Conservation (phyloP, 805 yeast species). For the Ogataea paradorogensis region DNA sequence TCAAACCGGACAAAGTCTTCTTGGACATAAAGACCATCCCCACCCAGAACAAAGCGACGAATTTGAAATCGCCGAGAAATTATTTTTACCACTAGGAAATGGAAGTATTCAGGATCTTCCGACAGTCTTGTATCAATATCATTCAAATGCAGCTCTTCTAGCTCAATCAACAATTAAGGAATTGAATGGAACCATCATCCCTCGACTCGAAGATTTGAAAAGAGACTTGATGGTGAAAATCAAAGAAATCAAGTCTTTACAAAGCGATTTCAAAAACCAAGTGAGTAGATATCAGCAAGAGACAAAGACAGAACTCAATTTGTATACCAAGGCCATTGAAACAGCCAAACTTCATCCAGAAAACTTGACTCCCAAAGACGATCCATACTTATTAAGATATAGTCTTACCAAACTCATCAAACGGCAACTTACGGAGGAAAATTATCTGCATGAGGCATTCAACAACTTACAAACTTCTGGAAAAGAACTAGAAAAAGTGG, state of each 20-base stretch:
- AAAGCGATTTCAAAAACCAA: constrained; percentile 79
- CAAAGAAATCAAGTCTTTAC: constrained; percentile 78
- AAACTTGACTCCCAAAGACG: constrained; percentile 52
- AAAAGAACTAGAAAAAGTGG: constrained; percentile 82
- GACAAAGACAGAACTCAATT: constrained; percentile 55
- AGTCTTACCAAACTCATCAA: constrained; percentile 73
- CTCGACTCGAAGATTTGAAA: constrained; percentile 63
- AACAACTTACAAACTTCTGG: constrained; percentile 85
- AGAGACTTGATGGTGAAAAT: constrained; percentile 80
- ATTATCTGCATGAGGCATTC: constrained; percentile 83
- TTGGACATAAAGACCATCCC: constrained; percentile 19
- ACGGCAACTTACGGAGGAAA: constrained; percentile 78
- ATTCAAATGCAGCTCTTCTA: constrained; percentile 54
- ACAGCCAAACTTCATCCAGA: constrained; percentile 49
- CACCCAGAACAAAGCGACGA: constrained; percentile 29
- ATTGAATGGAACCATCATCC: constrained; percentile 57
- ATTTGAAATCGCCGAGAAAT: constrained; percentile 38
- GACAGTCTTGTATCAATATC: constrained; percentile 51
- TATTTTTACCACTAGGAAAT: constrained; percentile 73
- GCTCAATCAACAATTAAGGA: constrained; percentile 61
- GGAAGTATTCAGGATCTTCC: constrained; percentile 86
- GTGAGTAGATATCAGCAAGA: constrained; percentile 66
- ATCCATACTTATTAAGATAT: constrained; percentile 77
- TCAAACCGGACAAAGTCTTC: constrained; percentile 5
- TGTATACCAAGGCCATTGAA: constrained; percentile 62